Evolutionary conservation across 2,329 filamentous ascomycete genomes (phyloP), one percentile per base, ranked within the genome.

Genomic region (Coccinonectria pachysandricola): DNA sequence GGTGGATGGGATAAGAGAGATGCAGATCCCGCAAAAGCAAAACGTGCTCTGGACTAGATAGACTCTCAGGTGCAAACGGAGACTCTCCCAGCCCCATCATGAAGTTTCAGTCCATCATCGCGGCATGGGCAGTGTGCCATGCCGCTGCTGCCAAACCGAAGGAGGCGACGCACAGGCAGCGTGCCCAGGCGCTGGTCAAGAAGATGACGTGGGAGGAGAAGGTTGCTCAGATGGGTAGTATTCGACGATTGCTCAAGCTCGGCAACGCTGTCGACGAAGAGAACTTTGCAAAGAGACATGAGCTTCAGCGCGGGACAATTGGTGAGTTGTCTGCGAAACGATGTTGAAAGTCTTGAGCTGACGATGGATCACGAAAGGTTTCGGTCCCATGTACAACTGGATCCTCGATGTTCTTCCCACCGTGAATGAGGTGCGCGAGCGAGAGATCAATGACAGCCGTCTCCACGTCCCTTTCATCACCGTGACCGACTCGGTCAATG

Each of bases 141-240:
- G n/a, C n/a, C n/a, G n/a, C n/a, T n/a, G n/a, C n/a, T n/a, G n/a
- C n/a, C n/a, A n/a, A n/a, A n/a, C n/a, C n/a, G n/a, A n/a, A n/a
- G n/a, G n/a, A n/a, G n/a, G n/a, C n/a, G n/a, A n/a, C n/a, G n/a
- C n/a, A n/a, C n/a, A n/a, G n/a, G n/a, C n/a, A n/a, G n/a, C n/a
- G n/a, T n/a, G n/a, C n/a, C n/a, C n/a, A 23, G 12, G 21, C n/a
- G 21, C 5, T 23, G 4, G 11, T 23, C 21, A 12, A n/a, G 4
- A 23, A 23, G 5, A 23, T 23, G 21, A 23, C 21, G 6, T 23
- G 12, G 12, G 4, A 12, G 21, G 21, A 23, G 12, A 23, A 23
- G 21, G 6, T 23, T 6, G 21, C 21, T 8, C 21, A 23, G n/a
- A 23, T 12, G 12, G 14, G 21, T 9, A 23, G 14, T 12, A 5